These are phyloP conservation scores for Aspergillus cavernicola DNA, from an alignment of 495 filamentous ascomycete genomes.

Conservation along the genomic window DNA sequence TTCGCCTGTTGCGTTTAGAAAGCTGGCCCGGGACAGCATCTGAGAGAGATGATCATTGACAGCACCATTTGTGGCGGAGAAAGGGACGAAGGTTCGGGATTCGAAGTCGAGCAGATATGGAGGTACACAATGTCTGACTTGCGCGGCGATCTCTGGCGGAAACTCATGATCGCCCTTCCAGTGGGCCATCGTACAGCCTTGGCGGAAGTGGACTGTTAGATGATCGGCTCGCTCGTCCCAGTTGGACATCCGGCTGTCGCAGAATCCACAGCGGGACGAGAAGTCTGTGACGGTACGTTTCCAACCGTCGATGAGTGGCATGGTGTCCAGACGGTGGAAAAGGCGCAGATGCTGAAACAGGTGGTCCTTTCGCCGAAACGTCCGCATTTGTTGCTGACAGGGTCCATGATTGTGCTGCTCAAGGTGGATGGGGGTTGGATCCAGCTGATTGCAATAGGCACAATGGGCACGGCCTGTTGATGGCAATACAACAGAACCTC, in stretches of 20 bases:
- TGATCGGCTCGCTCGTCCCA: conserved; percentile 52
- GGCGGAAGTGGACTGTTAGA: conserved; percentile 61
- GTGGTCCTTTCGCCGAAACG: conserved; percentile 82
- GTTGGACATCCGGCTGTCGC: conserved; percentile 51
- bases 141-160: not conserved
- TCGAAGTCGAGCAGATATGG: not conserved
- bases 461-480: conserved; percentile 48
- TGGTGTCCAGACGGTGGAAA: conserved; percentile 61
- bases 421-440: conserved; percentile 20
- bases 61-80: not conserved
- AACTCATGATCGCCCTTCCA: conserved; percentile 72
- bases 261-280: conserved; percentile 65
- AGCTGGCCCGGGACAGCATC: not conserved
- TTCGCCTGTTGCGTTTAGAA: not conserved
- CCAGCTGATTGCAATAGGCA: conserved; percentile 20
- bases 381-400: conserved; percentile 63
- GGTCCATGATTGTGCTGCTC: conserved; percentile 54
- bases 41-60: not conserved
- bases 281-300: conserved; percentile 54
- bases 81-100: not conserved
- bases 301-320: conserved; percentile 63
- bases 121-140: not conserved
- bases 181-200: conserved; percentile 59
- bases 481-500: conserved; percentile 31
- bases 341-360: conserved; percentile 71